Evolutionary conservation across 176 grass and related monocot species (phyloP).

Genomic region (Ananas comosus): DNA sequence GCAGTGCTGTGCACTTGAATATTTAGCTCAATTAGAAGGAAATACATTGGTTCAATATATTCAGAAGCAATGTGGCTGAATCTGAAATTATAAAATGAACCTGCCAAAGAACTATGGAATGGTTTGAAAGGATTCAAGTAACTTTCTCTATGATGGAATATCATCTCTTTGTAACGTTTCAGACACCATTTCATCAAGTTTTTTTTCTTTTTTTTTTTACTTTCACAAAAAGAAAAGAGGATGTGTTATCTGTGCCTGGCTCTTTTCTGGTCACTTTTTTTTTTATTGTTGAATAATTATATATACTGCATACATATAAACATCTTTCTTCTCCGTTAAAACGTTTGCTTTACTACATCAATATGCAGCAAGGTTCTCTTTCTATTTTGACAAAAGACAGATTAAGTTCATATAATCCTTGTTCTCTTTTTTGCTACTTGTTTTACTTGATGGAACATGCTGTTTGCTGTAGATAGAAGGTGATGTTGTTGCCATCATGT

Average conservation of each 20-base stretch:
- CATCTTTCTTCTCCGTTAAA: neutral
- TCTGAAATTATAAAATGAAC: no score
- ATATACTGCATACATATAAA: neutral
- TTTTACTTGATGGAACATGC: slow-evolving; percentile 14
- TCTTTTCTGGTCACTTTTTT: neutral
- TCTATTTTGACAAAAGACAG: neutral
- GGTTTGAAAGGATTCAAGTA: no score
- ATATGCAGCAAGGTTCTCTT: neutral
- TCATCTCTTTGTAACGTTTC: no score
- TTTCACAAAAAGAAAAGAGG: no score
- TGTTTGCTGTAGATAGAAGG: slow-evolving; percentile 64
- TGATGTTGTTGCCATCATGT: slow-evolving; percentile 67
- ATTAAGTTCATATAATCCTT: neutral
- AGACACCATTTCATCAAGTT: no score
- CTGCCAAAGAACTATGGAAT: no score
- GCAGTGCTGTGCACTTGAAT: no score
- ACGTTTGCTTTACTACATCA: neutral
- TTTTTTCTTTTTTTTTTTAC: no score
- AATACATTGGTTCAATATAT: no score
- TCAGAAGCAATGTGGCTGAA: no score
- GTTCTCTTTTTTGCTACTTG: slow-evolving; percentile 9
- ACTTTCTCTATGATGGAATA: no score
- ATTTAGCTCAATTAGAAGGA: no score
- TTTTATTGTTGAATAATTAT: neutral
- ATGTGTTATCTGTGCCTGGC: neutral